Percentiles rank a stretch among this genome's conserved stretches.
phyloP scores from a whole-genome alignment of 352 stramenopile species.

The Peronospora destructor region DNA sequence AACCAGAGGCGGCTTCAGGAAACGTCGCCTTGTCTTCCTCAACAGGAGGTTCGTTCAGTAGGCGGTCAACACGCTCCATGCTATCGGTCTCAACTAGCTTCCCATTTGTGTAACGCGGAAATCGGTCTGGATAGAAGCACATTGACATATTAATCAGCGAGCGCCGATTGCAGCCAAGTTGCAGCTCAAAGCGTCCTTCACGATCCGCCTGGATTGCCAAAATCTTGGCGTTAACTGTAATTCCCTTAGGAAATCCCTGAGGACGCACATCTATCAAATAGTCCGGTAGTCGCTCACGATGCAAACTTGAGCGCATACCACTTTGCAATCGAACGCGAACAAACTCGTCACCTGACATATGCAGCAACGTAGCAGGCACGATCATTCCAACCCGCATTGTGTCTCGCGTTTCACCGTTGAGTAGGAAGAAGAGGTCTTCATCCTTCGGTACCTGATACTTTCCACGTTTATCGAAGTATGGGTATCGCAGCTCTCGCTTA shows the following conservation, averaged over 20 bases:
- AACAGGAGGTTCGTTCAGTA: constrained; percentile 65
- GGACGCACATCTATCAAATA: constrained; percentile 60
- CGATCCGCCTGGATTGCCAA: constrained; percentile 62
- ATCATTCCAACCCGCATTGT: constrained; percentile 83
- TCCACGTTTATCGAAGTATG: constrained; percentile 84
- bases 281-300: constrained; percentile 69
- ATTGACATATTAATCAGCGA: constrained; percentile 72
- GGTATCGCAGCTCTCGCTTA: constrained; percentile 84
- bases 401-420: constrained; percentile 77
- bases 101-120: constrained; percentile 49
- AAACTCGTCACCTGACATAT: constrained; percentile 80
- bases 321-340: constrained; percentile 81
- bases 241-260: constrained; percentile 70
- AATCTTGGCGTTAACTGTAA: constrained; percentile 85
- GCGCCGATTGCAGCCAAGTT: constrained; percentile 67
- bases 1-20: constrained; percentile 26
- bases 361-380: constrained; percentile 73
- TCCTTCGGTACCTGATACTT: constrained; percentile 82
- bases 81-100: constrained; percentile 61
- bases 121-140: constrained; percentile 54
- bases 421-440: constrained; percentile 82
- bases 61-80: constrained; percentile 57
- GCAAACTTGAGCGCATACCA: constrained; percentile 72
- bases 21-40: constrained; percentile 69
- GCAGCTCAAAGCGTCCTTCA: constrained; percentile 65